Evolutionary conservation across 768 basidiomycete species (phyloP), one percentile per base, ranked within the genome.

Genomic region (Rhizopogon sp.): DNA sequence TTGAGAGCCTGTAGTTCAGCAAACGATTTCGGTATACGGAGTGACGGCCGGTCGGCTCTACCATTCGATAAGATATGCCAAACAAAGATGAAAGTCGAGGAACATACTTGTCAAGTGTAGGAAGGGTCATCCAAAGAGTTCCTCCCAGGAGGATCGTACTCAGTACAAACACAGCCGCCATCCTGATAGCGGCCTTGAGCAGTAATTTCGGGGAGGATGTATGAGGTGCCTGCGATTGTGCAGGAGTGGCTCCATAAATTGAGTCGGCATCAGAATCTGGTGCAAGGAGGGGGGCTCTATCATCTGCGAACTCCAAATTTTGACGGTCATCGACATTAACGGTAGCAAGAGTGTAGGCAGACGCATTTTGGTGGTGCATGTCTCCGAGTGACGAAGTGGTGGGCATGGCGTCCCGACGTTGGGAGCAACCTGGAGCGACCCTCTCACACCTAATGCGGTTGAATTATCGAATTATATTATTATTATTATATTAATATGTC

Each of bases 11-110:
- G 85, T 10, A 98, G 78, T 67, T 98, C 85, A 17, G 77, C 79
- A 61, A 98, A 98, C 3, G 88, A 90, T 67, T 88, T 91, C 11
- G 96, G 96, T 51, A 98, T 81, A 62, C 83, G 86, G 25, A 98
- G 77, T 29, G 79, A 66, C 0, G 82, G 83, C 39, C 85, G 82
- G 75, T 98, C 93, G 49, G 76, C 82, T 40, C 91, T 92, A 64
- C 50, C 47, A n/a, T 37, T 22, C 55, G 46, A 43, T 66, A n/a
- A 61, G 61, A 37, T 33, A n/a, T 5, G 10, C 5, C 39, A 22
- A 9, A 2, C n/a, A 46, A 20, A 52, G 46, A 41, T 43, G 51
- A 50, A 56, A 37, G 39, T 20, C 46, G 51, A 41, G 22, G 33
- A 25, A 81, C 90, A 64, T 62, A 90, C 90, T 83, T 79, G 55